Base-by-base conservation (phyloP, 108 stramenopile species). In the Craspedostauros australis region DNA sequence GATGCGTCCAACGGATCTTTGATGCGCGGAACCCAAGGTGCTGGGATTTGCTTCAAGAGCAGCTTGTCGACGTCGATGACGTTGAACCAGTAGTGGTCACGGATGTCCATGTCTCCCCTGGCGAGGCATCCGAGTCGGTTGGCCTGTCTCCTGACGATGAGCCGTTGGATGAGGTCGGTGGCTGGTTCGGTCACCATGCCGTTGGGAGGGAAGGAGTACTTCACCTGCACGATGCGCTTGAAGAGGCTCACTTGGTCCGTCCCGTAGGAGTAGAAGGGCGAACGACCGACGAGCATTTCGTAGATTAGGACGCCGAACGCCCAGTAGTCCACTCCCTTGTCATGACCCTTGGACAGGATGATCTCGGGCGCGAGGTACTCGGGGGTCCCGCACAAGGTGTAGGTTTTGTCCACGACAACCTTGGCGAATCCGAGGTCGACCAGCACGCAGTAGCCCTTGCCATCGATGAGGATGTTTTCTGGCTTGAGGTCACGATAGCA, bases 351-450 rank as follows among this genome's bases (percentile, higher is more conserved):
- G 21, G 94, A 95, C 22, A 97, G 80, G 56, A 99, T 97, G 42
- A 98, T 95, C 72, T 99, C 97, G 1, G 98, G 98, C 3, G 96
- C 96, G 3, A 99, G 90, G 62, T 99, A 99, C 59, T 99, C 98
- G 6, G 98, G 98, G 18, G 96, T 97, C 28, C 96, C 96, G 66
- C 95, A 97, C 23, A 97, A 71, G 26, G 96, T 97, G 73, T 94
- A 97, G n/a, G 96, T 94, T 76, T 93, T 93, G 64, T 91, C 96
- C 55, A 88, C 75, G 16, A 99, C 89, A 52, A 93, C 70, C 84
- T 99, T 99, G 38, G 98, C 98, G 60, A 99, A 99, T 26, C 98
- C 98, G 57, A 99, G 86, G 86, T 99, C 98, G 22, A 99, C 95
- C 24, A 99, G 74, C 23, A 97, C 95, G 54, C 93, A 88, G 79